These are phyloP conservation scores for Malassezia sympodialis DNA, from an alignment of 1,284 basidiomycete species.

Conservation along the genomic window DNA sequence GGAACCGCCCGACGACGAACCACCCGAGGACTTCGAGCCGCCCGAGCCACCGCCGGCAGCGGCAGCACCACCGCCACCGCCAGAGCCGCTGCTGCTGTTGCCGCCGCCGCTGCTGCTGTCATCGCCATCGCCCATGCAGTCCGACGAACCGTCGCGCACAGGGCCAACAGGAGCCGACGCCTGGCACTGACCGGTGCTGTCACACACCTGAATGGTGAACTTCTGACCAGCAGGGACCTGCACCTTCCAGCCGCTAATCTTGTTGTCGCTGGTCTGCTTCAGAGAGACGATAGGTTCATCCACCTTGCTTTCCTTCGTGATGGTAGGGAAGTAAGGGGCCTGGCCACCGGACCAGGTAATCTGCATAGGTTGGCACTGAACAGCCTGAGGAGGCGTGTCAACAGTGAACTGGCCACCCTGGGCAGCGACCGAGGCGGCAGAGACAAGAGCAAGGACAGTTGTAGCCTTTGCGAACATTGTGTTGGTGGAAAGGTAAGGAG, in stretches of 20 bases:
- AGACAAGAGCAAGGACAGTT: slow-evolving; percentile 11
- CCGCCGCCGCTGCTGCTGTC: neutral
- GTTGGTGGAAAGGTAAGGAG: neutral
- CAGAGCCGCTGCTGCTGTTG: neutral
- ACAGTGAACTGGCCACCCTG: slow-evolving; percentile 10
- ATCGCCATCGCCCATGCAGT: neutral
- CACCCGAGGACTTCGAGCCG: neutral
- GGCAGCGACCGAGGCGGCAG: slow-evolving; percentile 15
- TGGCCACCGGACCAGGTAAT: slow-evolving; percentile 22
- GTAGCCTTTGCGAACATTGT: slow-evolving; percentile 17
- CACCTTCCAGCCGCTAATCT: slow-evolving; percentile 18
- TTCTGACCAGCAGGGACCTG: slow-evolving; percentile 11
- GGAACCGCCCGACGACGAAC: neutral
- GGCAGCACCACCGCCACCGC: slow-evolving; percentile 8
- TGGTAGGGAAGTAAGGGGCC: slow-evolving; percentile 18
- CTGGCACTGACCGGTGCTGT: slow-evolving; percentile 15
- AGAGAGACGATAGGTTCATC: neutral
- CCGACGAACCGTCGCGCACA: slow-evolving; percentile 1
- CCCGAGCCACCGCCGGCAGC: neutral
- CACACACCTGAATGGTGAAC: slow-evolving; percentile 20
- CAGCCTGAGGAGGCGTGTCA: slow-evolving; percentile 17
- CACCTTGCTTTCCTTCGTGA: slow-evolving; percentile 13
- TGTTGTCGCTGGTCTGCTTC: neutral
- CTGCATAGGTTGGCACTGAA: slow-evolving; percentile 23
- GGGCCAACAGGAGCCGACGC: neutral